A percentile compares a stretch with the other conserved stretches of the same genome.
Evolutionary conservation across 345 rosid species (phyloP).

Genomic region (Trapa bicornis): DNA sequence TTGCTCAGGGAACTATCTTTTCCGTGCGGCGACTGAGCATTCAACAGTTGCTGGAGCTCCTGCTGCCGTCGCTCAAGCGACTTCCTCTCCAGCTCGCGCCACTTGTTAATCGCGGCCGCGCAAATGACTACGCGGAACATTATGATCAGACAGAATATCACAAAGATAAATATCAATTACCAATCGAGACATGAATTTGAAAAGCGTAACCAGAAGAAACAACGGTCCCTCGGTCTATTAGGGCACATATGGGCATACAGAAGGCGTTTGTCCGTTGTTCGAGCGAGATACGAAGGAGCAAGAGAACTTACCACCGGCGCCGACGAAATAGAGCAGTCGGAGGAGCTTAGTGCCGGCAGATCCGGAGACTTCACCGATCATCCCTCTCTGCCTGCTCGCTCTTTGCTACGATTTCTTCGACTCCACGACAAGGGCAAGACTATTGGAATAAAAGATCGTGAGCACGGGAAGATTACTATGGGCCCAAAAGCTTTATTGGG

Average conservation of each 20-base stretch:
- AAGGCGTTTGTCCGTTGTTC: neutral
- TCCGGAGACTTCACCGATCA: constrained; percentile 39
- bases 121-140: constrained; percentile 33
- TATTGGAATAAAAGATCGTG: no score
- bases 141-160: neutral
- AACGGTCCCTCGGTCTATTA: neutral
- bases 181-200: neutral
- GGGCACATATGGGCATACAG: neutral
- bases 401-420: neutral
- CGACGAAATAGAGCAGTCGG: constrained; percentile 50
- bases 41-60: constrained; percentile 14
- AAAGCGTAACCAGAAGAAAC: neutral
- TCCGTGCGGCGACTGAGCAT: constrained; percentile 12
- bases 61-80: constrained; percentile 27
- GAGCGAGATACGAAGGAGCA: neutral
- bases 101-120: constrained; percentile 50
- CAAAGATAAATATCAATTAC: no score
- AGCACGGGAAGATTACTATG: no score
- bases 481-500: no score
- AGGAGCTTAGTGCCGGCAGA: constrained; percentile 54
- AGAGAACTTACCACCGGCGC: constrained; percentile 54
- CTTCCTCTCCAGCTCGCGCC: constrained; percentile 55
- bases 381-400: neutral
- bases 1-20: constrained; percentile 26
- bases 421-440: no score